Conservation (phyloP, 2,329 filamentous ascomycete species). For the Aspergillus arachidicola region DNA sequence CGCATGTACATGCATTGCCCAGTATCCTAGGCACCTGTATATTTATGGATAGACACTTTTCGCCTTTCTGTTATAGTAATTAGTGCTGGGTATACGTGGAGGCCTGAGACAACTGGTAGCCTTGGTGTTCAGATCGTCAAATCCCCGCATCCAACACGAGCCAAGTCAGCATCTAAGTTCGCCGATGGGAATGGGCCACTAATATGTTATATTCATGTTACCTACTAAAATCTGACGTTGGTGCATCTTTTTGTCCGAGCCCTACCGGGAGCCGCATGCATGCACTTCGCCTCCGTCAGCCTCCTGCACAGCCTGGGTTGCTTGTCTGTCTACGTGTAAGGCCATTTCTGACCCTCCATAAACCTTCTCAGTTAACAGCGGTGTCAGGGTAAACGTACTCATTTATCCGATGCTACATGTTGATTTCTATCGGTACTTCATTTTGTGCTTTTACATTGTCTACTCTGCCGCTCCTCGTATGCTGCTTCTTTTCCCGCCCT, state of each 20-base stretch:
- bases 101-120: background rate
- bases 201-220: background rate
- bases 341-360: background rate
- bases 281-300: background rate
- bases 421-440: background rate
- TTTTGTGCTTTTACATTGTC: background rate
- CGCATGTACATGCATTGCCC: background rate
- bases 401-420: background rate
- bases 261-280: background rate
- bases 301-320: background rate
- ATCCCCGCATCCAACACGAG: background rate
- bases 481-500: background rate
- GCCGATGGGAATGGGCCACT: background rate
- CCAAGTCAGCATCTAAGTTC: background rate
- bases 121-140: background rate
- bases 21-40: background rate
- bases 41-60: background rate
- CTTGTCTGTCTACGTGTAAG: background rate
- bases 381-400: background rate
- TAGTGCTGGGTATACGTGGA: background rate
- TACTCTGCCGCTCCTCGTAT: background rate
- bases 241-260: background rate
- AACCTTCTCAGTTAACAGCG: background rate
- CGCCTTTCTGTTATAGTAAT: background rate
- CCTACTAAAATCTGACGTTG: background rate